These are phyloP conservation scores for Salvia rosmarinus DNA, from an alignment of 257 asterid genomes.

Conservation along the genomic window DNA sequence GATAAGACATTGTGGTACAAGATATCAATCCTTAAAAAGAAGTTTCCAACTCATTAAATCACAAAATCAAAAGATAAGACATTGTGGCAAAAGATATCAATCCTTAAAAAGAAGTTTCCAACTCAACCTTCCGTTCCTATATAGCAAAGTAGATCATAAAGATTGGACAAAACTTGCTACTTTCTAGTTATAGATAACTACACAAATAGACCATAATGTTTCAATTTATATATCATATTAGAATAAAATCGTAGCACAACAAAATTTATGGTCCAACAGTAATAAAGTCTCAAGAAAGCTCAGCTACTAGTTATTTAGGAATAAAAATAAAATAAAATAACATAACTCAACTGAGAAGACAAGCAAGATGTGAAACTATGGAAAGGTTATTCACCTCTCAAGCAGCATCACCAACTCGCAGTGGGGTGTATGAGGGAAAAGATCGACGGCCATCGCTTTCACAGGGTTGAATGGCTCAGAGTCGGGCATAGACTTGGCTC, in stretches of 20 bases:
- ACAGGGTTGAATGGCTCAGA: slow-evolving; percentile 91
- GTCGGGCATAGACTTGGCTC: slow-evolving; percentile 90
- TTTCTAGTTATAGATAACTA: background rate
- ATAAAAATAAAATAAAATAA: background rate
- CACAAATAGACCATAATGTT: background rate
- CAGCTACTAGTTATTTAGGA: background rate
- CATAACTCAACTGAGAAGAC: background rate
- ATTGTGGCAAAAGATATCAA: background rate
- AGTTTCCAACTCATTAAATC: background rate
- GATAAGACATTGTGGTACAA: background rate
- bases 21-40: background rate
- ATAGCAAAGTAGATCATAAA: background rate
- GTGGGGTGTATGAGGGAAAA: slow-evolving; percentile 93
- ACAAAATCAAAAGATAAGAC: background rate
- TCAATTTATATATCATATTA: background rate
- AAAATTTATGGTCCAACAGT: background rate
- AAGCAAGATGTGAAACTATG: background rate
- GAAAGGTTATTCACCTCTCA: slow-evolving; percentile 65
- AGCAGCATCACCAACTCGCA: slow-evolving; percentile 96
- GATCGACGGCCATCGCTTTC: slow-evolving; percentile 94
- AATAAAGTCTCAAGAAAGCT: background rate
- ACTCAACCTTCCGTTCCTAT: background rate
- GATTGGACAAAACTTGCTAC: background rate
- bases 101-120: background rate
- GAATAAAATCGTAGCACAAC: background rate